Conservation (phyloP, 208 protist genomes). For the Vickermania ingenoplastis region DNA sequence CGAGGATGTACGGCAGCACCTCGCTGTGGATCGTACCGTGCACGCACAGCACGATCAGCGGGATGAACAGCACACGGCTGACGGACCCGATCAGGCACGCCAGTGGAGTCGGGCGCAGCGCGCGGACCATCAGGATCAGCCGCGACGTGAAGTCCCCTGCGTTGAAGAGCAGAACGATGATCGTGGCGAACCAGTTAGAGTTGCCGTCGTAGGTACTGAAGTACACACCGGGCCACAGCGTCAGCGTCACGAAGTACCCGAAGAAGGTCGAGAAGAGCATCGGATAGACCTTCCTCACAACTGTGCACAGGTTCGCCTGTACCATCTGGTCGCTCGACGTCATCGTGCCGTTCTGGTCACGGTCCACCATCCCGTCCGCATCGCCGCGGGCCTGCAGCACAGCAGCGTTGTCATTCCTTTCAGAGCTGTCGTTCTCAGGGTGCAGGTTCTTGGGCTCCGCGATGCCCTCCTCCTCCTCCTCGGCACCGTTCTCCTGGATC, state of each 20-base stretch:
- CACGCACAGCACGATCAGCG: constrained; percentile 18
- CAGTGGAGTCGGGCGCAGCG: constrained; percentile 4
- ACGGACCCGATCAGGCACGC: constrained; percentile 13
- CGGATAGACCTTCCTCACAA: constrained; percentile 17
- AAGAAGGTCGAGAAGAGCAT: constrained; percentile 22
- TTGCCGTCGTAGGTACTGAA: constrained; percentile 4
- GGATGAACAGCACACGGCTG: constrained; percentile 15
- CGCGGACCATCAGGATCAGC: constrained; percentile 8
- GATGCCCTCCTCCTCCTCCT: too few relatives aligned
- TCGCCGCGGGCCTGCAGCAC: too few relatives aligned
- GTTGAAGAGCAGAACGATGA: constrained; percentile 26
- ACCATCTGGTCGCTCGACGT: constrained; percentile 18
- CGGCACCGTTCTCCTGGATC: too few relatives aligned
- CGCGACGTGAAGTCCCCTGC: constrained; percentile 22
- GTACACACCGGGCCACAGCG: constrained; percentile 25
- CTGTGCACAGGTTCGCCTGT: constrained; percentile 5
- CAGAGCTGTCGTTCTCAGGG: too few relatives aligned
- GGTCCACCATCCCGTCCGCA: too few relatives aligned
- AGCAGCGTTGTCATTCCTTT: too few relatives aligned
- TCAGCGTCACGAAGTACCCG: constrained; percentile 17
- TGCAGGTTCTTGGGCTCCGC: too few relatives aligned
- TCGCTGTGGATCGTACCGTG: too few relatives aligned
- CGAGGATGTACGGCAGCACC: too few relatives aligned
- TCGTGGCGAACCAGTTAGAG: constrained; percentile 18
- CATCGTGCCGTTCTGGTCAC: too few relatives aligned